Base-by-base conservation (phyloP, 2,329 filamentous ascomycete species). In the Ceratocystis diversiconidia region DNA sequence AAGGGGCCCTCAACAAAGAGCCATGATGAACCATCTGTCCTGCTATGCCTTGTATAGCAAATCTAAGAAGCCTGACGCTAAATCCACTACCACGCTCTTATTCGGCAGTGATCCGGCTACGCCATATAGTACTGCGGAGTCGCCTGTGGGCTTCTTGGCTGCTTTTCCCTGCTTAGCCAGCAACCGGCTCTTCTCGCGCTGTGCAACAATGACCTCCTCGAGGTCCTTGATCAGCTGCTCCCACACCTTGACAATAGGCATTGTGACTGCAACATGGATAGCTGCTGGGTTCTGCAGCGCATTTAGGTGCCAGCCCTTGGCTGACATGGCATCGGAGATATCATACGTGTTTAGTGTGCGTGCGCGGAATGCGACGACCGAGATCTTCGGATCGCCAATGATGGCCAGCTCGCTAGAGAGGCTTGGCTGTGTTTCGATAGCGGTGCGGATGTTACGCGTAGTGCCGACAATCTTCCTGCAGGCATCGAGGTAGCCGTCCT, bases 81-180 rank as follows among this genome's bases (percentile, higher is more conserved):
- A 77, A 71, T 95, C 90, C 69, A 90, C 89, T 41, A 99, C 91
- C 43, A 99, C 87, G 70, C 88, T 90, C 82, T 97, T 97, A 74
- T 99, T 95, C 1, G 94, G 94, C 75, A 99, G 76, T 72, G 89
- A 95, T 5, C 94, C 94, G 0, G 94, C 94, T 66, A 99, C 92
- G 65, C 94, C 94, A 75, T 99, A 99, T 68, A 99, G 77, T 3
- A 92, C 92, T 1, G 90, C 89, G 15, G 90, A 85, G 73, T 96
- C 89, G 1, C 90, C 90, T 70, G 85, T 81, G 28, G 83, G 85
- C 73, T 85, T 84, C 75, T 85, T 82, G 41, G 77, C 75, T 0
- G 80, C 80, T 75, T 85, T 87, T 10, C 87, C 86, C 76, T 90
- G 85, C 1, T 84, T 86, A 55, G 84, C 78, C 62, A 87, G 79